Base-by-base conservation (phyloP, 2,329 filamentous ascomycete genomes). In the Sclerotinia subarctica region DNA sequence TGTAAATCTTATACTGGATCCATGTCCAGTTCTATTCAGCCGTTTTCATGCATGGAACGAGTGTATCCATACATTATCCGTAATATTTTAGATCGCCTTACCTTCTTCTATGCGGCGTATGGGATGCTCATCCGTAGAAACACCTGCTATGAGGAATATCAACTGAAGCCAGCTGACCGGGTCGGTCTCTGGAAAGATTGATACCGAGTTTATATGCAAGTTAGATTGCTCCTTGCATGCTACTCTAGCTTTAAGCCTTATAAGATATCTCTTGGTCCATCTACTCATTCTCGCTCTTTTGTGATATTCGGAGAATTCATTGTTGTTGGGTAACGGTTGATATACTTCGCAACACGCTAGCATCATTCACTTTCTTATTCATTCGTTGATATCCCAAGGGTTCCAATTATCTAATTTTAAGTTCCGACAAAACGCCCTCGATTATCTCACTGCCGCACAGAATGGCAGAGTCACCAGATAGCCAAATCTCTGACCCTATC, bases 121-220 rank as follows among this genome's bases (percentile, higher is more conserved):
- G 68, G 64, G 69, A 69, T 71, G 52, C 73, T 72, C 72, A 73
- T 70, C 75, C 74, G 74, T 69, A 73, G 68, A 42, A 71, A 70
- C 59, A 66, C 73, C 69, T 71, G 72, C 49, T 74, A 67, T 69
- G 72, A 73, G 59, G 67, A 71, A 72, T 74, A 74, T 74, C 69
- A 73, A 64, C 68, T 71, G 58, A 62, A 71, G 69, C 66, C 72
- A 74, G 69, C 70, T 76, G 73, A 75, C 75, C 70, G 66, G 66
- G 35, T 62, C 47, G 56, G 65, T 62, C 51, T 67, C 65, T 62
- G 42, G 29, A 35, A 62, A 62, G 44, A 62, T 53, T 24, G 32
- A 51, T 63, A 52, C 47, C 56, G 46, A 54, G 51, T 51, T 62
- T 24, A 53, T 32, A 46, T 44, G 56, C 15, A 62, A 52, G 21